phyloP scores from a whole-genome alignment of 2,329 filamentous ascomycete genomes.

The Aureobasidium sp. region DNA sequence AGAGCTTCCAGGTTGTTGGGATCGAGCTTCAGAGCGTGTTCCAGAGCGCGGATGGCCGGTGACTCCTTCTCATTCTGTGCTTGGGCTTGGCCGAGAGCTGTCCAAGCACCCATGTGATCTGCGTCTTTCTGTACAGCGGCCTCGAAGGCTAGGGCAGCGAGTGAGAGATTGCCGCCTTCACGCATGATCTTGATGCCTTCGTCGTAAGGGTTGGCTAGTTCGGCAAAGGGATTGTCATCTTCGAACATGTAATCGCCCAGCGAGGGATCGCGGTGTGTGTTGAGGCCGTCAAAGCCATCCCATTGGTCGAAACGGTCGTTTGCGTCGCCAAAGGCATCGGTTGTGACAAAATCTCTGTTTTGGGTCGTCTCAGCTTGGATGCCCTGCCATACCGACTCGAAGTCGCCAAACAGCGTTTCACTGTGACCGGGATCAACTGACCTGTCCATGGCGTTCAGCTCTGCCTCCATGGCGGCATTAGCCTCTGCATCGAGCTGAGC shows the following conservation, averaged over 20 bases:
- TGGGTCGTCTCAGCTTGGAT: slow-evolving; percentile 69
- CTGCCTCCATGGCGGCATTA: slow-evolving; percentile 70
- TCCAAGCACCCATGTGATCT: slow-evolving; percentile 86
- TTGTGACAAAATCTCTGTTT: slow-evolving; percentile 60
- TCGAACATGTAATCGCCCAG: slow-evolving; percentile 93
- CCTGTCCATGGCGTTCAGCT: slow-evolving; percentile 85
- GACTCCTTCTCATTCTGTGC: slow-evolving; percentile 98
- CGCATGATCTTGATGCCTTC: slow-evolving; percentile 91
- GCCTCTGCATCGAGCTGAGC: slow-evolving; percentile 52
- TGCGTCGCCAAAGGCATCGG: slow-evolving; percentile 57
- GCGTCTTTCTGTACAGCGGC: slow-evolving; percentile 87
- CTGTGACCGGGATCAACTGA: slow-evolving; percentile 45
- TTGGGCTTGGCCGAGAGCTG: slow-evolving; percentile 82
- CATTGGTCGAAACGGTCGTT: slow-evolving; percentile 73
- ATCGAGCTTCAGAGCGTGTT: slow-evolving; percentile 83
- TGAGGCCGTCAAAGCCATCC: slow-evolving; percentile 65
- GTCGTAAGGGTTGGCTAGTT: slow-evolving; percentile 77
- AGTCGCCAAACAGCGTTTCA: slow-evolving; percentile 57
- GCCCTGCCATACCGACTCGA: slow-evolving; percentile 82
- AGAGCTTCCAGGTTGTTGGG: slow-evolving; percentile 79
- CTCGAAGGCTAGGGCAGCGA: slow-evolving; percentile 92
- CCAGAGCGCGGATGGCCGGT: slow-evolving; percentile 86
- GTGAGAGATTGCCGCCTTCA: slow-evolving; percentile 85
- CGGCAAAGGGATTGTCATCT: slow-evolving; percentile 81
- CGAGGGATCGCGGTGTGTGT: slow-evolving; percentile 64